These are phyloP conservation scores for Sphagnum contortum DNA, from an alignment of 225 moss, liverwort and hornwort species.

Conservation along the genomic window DNA sequence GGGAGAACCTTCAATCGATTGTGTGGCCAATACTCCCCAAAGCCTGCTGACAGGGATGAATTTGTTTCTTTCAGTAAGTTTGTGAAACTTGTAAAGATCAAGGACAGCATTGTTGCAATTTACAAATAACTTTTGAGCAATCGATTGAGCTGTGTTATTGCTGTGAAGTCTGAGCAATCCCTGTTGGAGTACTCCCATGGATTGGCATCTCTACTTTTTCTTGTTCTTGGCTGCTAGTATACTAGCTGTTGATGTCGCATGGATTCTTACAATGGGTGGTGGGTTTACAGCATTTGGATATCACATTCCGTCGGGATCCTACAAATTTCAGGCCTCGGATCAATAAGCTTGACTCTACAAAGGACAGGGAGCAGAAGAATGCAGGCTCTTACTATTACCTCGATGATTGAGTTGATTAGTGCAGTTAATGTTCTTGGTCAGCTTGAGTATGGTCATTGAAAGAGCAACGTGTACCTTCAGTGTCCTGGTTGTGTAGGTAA, in stretches of 20 bases:
- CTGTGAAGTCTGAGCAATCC: neutral
- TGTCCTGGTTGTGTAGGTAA: too few relatives aligned
- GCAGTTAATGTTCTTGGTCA: too few relatives aligned
- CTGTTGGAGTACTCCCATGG: neutral
- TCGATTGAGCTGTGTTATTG: neutral
- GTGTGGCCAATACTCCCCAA: slow-evolving; percentile 88
- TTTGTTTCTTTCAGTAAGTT: slow-evolving; percentile 87
- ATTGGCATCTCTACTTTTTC: too few relatives aligned
- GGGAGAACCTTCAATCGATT: slow-evolving; percentile 85
- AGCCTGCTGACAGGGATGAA: slow-evolving; percentile 99
- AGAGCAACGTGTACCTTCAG: too few relatives aligned
- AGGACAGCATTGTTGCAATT: neutral
- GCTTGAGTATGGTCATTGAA: too few relatives aligned
- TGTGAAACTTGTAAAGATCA: neutral
- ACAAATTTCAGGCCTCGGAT: slow-evolving; percentile 95
- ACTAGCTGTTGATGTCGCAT: too few relatives aligned
- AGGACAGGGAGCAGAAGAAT: slow-evolving; percentile 95
- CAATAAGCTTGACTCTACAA: slow-evolving; percentile 91
- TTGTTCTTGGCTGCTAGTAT: too few relatives aligned
- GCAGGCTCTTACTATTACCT: slow-evolving; percentile 96
- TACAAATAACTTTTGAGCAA: neutral
- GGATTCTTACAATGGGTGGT: neutral
- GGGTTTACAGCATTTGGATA: slow-evolving; percentile 78
- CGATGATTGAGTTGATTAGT: slow-evolving; percentile 49
- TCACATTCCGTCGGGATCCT: slow-evolving; percentile 91